A percentile compares a stretch with the other conserved stretches of the same genome.
phyloP scores from a whole-genome alignment of 2,329 filamentous ascomycete species.

The Juglanconis oblonga region DNA sequence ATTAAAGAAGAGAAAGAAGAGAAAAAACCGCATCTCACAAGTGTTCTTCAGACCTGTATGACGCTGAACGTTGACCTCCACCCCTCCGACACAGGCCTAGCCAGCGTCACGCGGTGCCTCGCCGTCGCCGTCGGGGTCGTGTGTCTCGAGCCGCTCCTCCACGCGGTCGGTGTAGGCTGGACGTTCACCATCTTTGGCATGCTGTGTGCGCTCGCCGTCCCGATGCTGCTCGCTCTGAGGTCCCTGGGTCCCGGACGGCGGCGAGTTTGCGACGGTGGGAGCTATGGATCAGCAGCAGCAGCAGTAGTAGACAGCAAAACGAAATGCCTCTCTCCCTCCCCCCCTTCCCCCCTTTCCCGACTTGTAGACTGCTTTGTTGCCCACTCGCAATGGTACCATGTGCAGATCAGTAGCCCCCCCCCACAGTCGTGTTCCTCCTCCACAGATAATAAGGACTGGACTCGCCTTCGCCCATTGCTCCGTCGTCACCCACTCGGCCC shows the following conservation, averaged over 20 bases:
- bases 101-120: slow-evolving; percentile 23
- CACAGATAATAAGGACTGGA: too few relatives aligned
- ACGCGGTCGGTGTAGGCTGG: slow-evolving; percentile 21
- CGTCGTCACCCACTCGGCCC: not conserved
- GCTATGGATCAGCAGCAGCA: too few relatives aligned
- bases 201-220: slow-evolving; percentile 16
- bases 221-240: not conserved
- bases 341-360: too few relatives aligned
- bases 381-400: too few relatives aligned
- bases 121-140: slow-evolving; percentile 20
- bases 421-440: too few relatives aligned
- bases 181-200: slow-evolving; percentile 23
- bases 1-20: not conserved
- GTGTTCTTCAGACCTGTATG: not conserved
- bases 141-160: slow-evolving; percentile 19
- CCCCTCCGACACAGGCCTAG: slow-evolving; percentile 14
- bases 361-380: too few relatives aligned
- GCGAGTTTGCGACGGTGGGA: too few relatives aligned
- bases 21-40: not conserved
- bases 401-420: too few relatives aligned
- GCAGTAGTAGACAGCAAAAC: too few relatives aligned
- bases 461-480: too few relatives aligned
- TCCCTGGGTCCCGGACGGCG: not conserved
- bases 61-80: not conserved
- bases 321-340: too few relatives aligned